A percentile compares a stretch with the other conserved stretches of the same genome.
Evolutionary conservation across 208 protist genomes (phyloP).

Genomic region (Jaenimonas drosophilae): DNA sequence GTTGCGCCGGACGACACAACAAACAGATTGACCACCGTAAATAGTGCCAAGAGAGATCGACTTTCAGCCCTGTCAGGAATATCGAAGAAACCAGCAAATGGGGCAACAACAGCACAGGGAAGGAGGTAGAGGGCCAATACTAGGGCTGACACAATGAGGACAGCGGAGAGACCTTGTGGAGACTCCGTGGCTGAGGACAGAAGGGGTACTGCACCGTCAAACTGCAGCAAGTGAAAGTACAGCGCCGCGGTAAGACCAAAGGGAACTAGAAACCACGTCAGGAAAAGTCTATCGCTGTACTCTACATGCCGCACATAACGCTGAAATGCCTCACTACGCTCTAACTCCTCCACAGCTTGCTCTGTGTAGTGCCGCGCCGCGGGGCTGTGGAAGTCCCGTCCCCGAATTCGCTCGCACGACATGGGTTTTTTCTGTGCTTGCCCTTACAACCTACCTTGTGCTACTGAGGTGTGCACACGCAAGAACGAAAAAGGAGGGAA

Average conservation of each 20-base stretch:
- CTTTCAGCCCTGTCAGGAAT: constrained; percentile 13
- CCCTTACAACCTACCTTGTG: no score
- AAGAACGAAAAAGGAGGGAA: not conserved
- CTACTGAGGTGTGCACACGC: no score
- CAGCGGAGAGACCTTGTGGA: not conserved
- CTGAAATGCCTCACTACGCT: constrained; percentile 30
- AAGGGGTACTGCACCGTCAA: constrained; percentile 16
- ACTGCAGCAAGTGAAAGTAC: constrained; percentile 46
- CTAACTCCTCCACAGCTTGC: constrained; percentile 35
- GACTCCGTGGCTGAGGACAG: constrained; percentile 6
- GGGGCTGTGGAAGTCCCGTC: constrained; percentile 43
- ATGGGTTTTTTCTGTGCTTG: no score
- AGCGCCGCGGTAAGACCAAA: constrained; percentile 39
- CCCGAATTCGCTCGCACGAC: constrained; percentile 43
- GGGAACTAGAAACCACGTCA: constrained; percentile 59
- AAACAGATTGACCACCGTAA: constrained; percentile 31
- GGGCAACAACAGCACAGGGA: constrained; percentile 42
- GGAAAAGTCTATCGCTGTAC: constrained; percentile 50
- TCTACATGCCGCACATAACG: constrained; percentile 44
- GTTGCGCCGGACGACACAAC: constrained; percentile 37
- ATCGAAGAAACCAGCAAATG: constrained; percentile 64
- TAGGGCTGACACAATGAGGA: constrained; percentile 4
- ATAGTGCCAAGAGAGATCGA: constrained; percentile 17
- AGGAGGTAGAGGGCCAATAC: constrained; percentile 34
- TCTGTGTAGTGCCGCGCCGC: constrained; percentile 50